Evolutionary conservation across 208 protist genomes (phyloP), one percentile per base, ranked within the genome.

Genomic region (Acanthamoeba lenticulata): DNA sequence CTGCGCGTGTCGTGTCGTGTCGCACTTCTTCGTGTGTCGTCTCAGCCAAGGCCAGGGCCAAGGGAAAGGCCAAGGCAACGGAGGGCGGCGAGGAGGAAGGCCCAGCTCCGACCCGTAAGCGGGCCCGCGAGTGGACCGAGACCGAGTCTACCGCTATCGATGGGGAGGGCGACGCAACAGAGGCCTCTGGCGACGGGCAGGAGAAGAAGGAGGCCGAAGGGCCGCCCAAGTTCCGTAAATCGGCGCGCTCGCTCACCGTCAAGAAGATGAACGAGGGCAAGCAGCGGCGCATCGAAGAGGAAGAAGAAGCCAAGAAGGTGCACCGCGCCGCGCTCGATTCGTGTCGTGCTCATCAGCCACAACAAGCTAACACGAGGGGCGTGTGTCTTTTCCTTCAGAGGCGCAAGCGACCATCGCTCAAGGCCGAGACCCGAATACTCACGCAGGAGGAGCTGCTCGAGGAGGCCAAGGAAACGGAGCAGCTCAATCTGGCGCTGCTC

Each of bases 401-500:
- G 24, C 34, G 79, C n/a, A 88, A 88, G 72, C 72, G 72, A 88
- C 42, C 27, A 15, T 60, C 36, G 27, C 17, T 40, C 24, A 88
- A 88, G 44, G 32, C 42, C 27, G 79, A 88, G 0, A 88, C 79
- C n/a, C 42, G 47, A 88, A 32, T 34, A 6, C 42, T 92, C 15
- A 92, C 86, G n/a, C 86, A 92, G 38, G 86, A 62, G 32, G 86
- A 92, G 49, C 3, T 92, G 86, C 86, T 92, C 34, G 86, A 38
- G 40, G 86, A 92, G 86, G 86, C 86, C 57, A 62, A 72, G 42
- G 86, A 19, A 29, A 92, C 86, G 60, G 86, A 92, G 57, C 9
- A 92, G 55, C 0, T 92, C 45, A 92, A 92, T 34, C 7, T 72
- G 32, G 86, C 45, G 15, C 19, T 72, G 11, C 86, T 92, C 24